Conservation (phyloP, 352 stramenopile genomes). For the Blastocystis sp. region DNA sequence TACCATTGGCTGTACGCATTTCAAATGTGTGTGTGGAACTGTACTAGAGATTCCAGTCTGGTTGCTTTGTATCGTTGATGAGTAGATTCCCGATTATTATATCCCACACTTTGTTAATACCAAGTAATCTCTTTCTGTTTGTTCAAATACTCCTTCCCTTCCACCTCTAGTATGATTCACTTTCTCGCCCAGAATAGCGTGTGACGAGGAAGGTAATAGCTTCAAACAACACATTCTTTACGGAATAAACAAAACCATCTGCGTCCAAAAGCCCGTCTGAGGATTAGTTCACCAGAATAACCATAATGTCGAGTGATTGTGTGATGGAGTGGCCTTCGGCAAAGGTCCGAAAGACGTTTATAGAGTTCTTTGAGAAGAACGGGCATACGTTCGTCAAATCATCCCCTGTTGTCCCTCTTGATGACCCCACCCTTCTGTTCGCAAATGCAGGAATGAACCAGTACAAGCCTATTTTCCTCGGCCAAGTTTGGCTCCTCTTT, state of each 20-base stretch:
- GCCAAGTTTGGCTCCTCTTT: constrained; percentile 69
- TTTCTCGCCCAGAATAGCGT: background rate
- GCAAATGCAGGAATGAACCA: constrained; percentile 99
- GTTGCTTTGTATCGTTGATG: background rate
- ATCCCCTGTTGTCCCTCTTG: constrained; percentile 87
- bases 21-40: constrained; percentile 27
- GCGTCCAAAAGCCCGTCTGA: background rate
- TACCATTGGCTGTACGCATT: constrained; percentile 52
- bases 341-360: constrained; percentile 90
- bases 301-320: constrained; percentile 42
- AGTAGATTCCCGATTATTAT: constrained; percentile 54
- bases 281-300: background rate
- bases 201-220: background rate
- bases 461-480: constrained; percentile 99
- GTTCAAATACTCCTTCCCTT: background rate
- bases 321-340: constrained; percentile 81
- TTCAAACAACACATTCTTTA: background rate
- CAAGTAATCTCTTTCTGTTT: background rate
- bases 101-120: constrained; percentile 21
- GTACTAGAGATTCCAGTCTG: constrained; percentile 26
- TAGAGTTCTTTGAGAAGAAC: constrained; percentile 90
- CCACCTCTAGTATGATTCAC: too few relatives aligned
- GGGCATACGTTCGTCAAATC: constrained; percentile 89
- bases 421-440: constrained; percentile 96
- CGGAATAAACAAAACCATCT: background rate